Conservation (phyloP, 345 rosid species). For the Salix dunnii region DNA sequence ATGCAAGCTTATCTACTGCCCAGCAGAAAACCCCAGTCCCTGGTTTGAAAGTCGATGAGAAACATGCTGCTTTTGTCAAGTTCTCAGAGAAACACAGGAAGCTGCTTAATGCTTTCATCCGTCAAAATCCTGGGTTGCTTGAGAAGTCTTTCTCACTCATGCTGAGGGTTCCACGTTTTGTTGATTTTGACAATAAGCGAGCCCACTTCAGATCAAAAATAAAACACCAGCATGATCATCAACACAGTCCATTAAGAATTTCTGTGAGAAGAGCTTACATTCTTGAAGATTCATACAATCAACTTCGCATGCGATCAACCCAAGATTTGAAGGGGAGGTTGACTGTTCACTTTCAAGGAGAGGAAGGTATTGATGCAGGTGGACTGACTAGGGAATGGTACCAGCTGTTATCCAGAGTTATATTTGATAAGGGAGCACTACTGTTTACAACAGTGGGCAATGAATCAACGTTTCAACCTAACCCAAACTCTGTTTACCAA, state of each 20-base stretch:
- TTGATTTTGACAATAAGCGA: constrained; percentile 93
- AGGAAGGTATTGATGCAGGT: constrained; percentile 98
- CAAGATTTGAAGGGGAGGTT: constrained; percentile 89
- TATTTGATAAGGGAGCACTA: constrained; percentile 90
- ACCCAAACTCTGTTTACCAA: constrained; percentile 93
- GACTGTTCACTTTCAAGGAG: constrained; percentile 94
- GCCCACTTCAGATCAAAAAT: constrained; percentile 91
- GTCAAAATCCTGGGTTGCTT: constrained; percentile 88
- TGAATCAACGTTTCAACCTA: constrained; percentile 96
- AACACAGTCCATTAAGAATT: constrained; percentile 81
- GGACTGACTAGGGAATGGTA: constrained; percentile 99
- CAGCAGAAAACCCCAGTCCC: constrained; percentile 55
- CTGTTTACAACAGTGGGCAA: constrained; percentile 97
- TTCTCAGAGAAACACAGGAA: constrained; percentile 93
- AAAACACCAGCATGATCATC: constrained; percentile 92
- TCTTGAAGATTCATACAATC: constrained; percentile 96
- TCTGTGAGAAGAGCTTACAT: constrained; percentile 94
- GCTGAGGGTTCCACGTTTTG: constrained; percentile 91
- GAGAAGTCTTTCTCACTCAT: constrained; percentile 96
- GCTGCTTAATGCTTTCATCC: constrained; percentile 85
- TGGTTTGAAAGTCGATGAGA: constrained; percentile 65
- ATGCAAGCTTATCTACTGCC: constrained; percentile 42
- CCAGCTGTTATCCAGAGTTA: constrained; percentile 89
- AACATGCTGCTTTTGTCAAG: constrained; percentile 68
- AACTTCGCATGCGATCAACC: constrained; percentile 76